These are phyloP conservation scores for Vitis hybrid DNA, from an alignment of 177 flowering plant species.

Conservation along the genomic window DNA sequence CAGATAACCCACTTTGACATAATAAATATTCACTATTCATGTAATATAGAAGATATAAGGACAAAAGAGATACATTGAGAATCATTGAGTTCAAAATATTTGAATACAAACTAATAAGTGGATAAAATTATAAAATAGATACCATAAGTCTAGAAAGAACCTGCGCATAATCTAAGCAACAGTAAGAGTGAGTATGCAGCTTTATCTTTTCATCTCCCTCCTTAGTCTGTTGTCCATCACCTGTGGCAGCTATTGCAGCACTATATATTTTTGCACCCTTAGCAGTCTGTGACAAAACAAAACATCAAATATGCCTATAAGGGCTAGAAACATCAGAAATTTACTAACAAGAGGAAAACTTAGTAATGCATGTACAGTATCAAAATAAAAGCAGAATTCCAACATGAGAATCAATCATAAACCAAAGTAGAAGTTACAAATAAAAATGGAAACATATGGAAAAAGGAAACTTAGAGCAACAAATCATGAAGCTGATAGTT, in stretches of 20 bases:
- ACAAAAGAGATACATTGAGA: too few relatives aligned
- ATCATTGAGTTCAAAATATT: too few relatives aligned
- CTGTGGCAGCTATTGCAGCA: conserved; percentile 87
- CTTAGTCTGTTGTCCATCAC: conserved; percentile 57
- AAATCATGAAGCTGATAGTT: too few relatives aligned
- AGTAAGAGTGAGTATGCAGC: conserved; percentile 93
- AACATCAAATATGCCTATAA: not conserved
- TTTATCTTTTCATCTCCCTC: conserved; percentile 93
- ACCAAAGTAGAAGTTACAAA: too few relatives aligned
- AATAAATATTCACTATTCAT: too few relatives aligned
- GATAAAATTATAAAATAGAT: not conserved
- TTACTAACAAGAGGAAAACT: not conserved
- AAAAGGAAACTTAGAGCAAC: too few relatives aligned
- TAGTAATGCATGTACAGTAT: not conserved
- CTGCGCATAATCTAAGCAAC: conserved; percentile 97
- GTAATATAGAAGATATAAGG: too few relatives aligned
- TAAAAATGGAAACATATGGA: too few relatives aligned
- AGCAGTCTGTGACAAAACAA: conserved; percentile 62
- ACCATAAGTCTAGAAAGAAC: conserved; percentile 29
- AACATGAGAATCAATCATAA: too few relatives aligned
- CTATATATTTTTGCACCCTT: conserved; percentile 82
- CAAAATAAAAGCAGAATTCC: too few relatives aligned
- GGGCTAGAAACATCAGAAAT: not conserved
- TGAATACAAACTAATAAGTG: too few relatives aligned
- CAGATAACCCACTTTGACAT: too few relatives aligned